These are phyloP conservation scores for Hemileia vastatrix DNA, from an alignment of 1,284 basidiomycete genomes.

Conservation along the genomic window DNA sequence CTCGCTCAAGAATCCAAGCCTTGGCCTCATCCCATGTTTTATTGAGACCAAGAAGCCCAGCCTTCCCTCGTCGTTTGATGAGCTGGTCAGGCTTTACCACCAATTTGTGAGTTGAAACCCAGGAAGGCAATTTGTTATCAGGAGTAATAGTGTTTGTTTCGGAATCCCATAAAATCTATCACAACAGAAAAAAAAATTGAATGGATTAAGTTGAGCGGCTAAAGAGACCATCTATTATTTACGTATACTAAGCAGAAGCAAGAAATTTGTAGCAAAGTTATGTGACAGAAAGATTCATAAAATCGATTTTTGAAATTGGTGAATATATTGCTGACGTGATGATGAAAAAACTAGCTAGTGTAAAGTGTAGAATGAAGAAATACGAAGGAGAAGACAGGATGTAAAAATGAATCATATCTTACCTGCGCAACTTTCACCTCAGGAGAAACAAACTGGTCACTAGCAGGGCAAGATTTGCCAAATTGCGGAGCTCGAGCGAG, in stretches of 20 bases:
- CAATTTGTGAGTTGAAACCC: slow-evolving; percentile 54
- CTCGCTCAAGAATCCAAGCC: slow-evolving; percentile 73
- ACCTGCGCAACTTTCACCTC: slow-evolving; percentile 22
- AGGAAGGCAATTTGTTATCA: slow-evolving; percentile 62
- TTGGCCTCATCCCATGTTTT: slow-evolving; percentile 66
- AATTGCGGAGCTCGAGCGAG: slow-evolving; percentile 20
- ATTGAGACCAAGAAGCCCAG: slow-evolving; percentile 86
- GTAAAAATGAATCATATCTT: neutral
- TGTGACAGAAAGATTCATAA: slow-evolving; percentile 2
- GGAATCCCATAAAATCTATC: slow-evolving; percentile 66
- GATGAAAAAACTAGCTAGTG: neutral
- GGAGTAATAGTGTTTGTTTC: slow-evolving; percentile 69
- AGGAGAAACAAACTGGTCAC: slow-evolving; percentile 7
- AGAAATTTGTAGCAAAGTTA: neutral
- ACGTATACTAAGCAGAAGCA: neutral
- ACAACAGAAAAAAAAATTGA: neutral
- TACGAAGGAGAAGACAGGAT: neutral
- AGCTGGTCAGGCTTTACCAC: slow-evolving; percentile 65
- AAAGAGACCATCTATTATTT: neutral
- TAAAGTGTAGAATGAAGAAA: neutral
- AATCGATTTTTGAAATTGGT: too few species aligned
- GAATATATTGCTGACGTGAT: too few species aligned
- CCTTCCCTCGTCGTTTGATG: slow-evolving; percentile 98
- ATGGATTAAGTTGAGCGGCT: neutral
- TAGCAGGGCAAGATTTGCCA: slow-evolving; percentile 15